Evolutionary conservation across 2,329 filamentous ascomycete species (phyloP).

Genomic region (Fusarium verticillioides): DNA sequence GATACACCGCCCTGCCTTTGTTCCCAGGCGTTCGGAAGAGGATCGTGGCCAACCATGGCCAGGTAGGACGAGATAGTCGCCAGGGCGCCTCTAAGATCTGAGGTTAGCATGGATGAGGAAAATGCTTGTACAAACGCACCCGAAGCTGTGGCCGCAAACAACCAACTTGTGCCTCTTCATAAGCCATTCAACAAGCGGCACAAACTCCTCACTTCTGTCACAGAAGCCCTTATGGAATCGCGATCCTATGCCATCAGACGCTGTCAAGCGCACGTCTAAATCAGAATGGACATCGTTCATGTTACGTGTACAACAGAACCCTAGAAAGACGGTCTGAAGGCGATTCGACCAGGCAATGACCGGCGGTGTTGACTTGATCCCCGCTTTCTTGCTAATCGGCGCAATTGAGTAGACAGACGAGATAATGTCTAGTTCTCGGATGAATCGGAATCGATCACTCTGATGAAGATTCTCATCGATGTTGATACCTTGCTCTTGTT

Average conservation of each 20-base stretch:
- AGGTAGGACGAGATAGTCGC: neutral
- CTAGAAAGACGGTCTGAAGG: neutral
- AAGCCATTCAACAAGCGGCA: neutral
- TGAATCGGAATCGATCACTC: neutral
- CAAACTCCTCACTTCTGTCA: neutral
- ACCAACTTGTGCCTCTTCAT: neutral
- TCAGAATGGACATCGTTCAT: neutral
- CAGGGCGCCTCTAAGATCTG: neutral
- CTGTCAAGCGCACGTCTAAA: neutral
- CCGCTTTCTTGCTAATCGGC: neutral
- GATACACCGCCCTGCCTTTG: neutral
- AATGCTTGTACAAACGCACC: neutral
- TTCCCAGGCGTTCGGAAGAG: neutral
- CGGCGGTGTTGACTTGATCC: neutral
- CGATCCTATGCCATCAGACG: neutral
- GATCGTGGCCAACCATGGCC: neutral
- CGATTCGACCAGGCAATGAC: neutral
- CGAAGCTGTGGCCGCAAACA: constrained; percentile 2
- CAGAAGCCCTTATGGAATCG: neutral
- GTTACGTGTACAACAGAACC: neutral
- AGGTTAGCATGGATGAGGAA: too few species aligned
- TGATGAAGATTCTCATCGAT: neutral
- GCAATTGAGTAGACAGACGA: neutral
- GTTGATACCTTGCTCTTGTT: neutral
- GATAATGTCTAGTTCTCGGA: neutral